These are phyloP conservation scores for Saccharomyces uvarum DNA, from an alignment of 1,139 yeast genomes.

Conservation along the genomic window DNA sequence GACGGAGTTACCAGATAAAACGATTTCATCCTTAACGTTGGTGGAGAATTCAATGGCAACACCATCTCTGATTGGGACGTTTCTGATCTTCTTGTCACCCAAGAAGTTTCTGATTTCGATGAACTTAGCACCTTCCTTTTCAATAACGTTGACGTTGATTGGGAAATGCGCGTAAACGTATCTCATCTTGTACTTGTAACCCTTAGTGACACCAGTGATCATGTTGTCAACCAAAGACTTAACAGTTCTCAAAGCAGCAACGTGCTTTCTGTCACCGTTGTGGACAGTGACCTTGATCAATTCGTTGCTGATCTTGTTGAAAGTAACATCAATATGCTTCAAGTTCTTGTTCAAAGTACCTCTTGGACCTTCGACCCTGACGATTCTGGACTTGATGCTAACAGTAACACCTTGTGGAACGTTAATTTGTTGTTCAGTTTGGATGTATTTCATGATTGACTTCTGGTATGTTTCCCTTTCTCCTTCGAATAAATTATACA, in stretches of 20 bases:
- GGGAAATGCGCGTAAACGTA: constrained; percentile 99
- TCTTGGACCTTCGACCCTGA: constrained; percentile 97
- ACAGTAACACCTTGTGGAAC: constrained; percentile 94
- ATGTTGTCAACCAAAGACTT: constrained; percentile 89
- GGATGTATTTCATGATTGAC: constrained; percentile 75
- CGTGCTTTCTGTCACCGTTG: constrained; percentile 99
- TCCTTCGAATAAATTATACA: neutral
- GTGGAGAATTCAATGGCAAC: constrained; percentile 76
- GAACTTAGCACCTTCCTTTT: constrained; percentile 63
- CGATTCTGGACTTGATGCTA: constrained; percentile 81
- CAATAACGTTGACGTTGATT: constrained; percentile 86
- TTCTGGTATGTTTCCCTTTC: neutral
- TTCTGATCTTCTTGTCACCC: constrained; percentile 96
- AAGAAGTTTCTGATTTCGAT: constrained; percentile 98
- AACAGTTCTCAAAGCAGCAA: constrained; percentile 98
- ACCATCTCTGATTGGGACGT: constrained; percentile 79
- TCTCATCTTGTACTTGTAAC: constrained; percentile 99
- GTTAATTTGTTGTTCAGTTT: constrained; percentile 84
- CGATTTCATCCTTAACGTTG: constrained; percentile 88
- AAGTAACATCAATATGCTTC: constrained; percentile 92
- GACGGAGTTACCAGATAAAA: constrained; percentile 90
- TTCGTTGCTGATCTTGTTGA: constrained; percentile 62
- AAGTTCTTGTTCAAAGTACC: constrained; percentile 88
- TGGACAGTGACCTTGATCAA: constrained; percentile 85
- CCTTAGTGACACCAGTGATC: constrained; percentile 98